These are phyloP conservation scores for Lasiodiplodia citricola DNA, from an alignment of 2,329 filamentous ascomycete species.

Conservation along the genomic window DNA sequence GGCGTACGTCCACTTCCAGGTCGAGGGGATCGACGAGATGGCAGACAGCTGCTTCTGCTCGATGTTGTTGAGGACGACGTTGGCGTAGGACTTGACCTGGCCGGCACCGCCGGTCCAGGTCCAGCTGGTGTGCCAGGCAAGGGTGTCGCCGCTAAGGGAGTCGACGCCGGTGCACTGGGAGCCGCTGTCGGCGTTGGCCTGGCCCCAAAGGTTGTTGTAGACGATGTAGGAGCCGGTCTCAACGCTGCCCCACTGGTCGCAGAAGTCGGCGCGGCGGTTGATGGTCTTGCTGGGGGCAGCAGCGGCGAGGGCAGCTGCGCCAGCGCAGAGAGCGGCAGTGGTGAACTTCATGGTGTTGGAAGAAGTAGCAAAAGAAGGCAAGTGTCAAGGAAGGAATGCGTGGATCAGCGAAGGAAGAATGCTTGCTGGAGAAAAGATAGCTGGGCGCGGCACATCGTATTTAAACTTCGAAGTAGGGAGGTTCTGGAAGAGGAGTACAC, in stretches of 20 bases:
- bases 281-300: constrained; percentile 35
- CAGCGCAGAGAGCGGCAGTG: constrained; percentile 33
- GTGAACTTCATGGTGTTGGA: constrained; percentile 37
- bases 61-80: constrained; percentile 45
- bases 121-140: constrained; percentile 54
- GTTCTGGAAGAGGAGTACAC: neutral
- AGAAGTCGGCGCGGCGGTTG: constrained; percentile 41
- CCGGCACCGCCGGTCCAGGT: constrained; percentile 46
- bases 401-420: constrained; percentile 2
- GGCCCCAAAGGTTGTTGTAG: constrained; percentile 54
- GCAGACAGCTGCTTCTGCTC: constrained; percentile 39
- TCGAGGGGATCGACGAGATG: constrained; percentile 51
- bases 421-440: neutral
- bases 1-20: constrained; percentile 57
- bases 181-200: constrained; percentile 47
- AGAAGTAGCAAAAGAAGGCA: neutral
- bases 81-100: constrained; percentile 52
- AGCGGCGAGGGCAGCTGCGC: constrained; percentile 37
- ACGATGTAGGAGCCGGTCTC: constrained; percentile 39
- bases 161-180: constrained; percentile 54
- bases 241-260: constrained; percentile 39
- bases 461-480: constrained; percentile 9
- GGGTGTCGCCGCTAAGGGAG: constrained; percentile 41
- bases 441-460: constrained; percentile 5
- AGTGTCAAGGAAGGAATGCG: constrained; percentile 7